Evolutionary conservation across 2,329 filamentous ascomycete genomes (phyloP).

Genomic region (Hymenoscyphus salicellus): DNA sequence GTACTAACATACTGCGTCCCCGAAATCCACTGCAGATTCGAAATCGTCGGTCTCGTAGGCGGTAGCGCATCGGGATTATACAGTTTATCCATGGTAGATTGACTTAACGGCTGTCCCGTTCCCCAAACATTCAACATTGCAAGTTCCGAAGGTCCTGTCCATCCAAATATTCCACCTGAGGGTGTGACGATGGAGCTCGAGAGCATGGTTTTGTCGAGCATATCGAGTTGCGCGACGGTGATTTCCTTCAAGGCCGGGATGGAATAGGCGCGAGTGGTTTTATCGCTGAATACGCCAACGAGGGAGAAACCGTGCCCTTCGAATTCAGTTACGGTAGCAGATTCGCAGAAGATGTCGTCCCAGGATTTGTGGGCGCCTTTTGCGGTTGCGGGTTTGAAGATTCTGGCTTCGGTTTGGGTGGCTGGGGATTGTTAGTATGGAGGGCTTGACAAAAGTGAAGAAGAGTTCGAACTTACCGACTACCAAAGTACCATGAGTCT

Average conservation of each 20-base stretch:
- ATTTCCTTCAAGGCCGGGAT: constrained; percentile 89
- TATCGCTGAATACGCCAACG: constrained; percentile 81
- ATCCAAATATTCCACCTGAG: constrained; percentile 80
- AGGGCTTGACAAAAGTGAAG: background rate
- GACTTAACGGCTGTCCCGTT: constrained; percentile 61
- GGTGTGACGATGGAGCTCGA: constrained; percentile 67
- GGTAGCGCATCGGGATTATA: constrained; percentile 72
- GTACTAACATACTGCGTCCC: constrained; percentile 89
- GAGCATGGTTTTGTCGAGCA: constrained; percentile 72
- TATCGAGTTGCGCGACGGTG: constrained; percentile 61
- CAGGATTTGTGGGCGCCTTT: constrained; percentile 94
- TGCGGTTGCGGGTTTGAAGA: constrained; percentile 78
- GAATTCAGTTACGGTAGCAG: constrained; percentile 72
- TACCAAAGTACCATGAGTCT: constrained; percentile 76
- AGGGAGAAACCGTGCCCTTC: constrained; percentile 75
- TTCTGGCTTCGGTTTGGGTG: constrained; percentile 69
- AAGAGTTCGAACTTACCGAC: constrained; percentile 52
- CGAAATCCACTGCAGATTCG: constrained; percentile 92
- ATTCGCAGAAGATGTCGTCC: constrained; percentile 76
- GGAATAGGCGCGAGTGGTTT: constrained; percentile 73
- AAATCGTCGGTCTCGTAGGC: constrained; percentile 86
- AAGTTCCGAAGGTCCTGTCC: constrained; percentile 84
- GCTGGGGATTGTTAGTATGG: constrained; percentile 38
- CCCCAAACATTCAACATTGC: constrained; percentile 84
- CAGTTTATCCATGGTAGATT: constrained; percentile 64